Evolutionary conservation across 2,329 filamentous ascomycete genomes (phyloP).

Genomic region (Ophiocordyceps camponoti-floridani): DNA sequence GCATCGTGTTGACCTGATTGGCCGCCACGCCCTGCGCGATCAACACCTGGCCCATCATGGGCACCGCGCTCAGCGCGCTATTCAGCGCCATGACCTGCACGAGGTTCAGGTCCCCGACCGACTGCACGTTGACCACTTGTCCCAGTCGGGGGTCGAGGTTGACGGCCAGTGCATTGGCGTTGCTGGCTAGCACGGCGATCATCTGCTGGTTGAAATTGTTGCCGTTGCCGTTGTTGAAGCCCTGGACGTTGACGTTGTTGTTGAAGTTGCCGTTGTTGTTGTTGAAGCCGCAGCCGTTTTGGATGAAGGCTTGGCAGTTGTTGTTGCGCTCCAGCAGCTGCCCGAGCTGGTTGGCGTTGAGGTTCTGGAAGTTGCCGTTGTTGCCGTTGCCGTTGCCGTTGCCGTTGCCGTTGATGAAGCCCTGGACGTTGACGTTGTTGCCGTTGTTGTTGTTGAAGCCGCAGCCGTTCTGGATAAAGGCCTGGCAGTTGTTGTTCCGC

Average conservation of each 20-base stretch:
- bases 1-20: not conserved
- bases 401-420: constrained; percentile 4
- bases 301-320: not conserved
- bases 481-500: not conserved
- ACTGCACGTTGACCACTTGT: constrained; percentile 3
- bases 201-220: constrained; percentile 1
- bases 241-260: no score
- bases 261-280: no score
- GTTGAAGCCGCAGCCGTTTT: no score
- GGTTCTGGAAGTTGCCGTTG: not conserved
- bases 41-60: not conserved
- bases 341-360: constrained; percentile 3
- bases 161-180: constrained; percentile 8
- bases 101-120: constrained; percentile 9
- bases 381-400: constrained; percentile 2
- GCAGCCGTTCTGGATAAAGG: not conserved
- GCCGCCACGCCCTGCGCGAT: not conserved
- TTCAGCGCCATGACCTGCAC: not conserved
- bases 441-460: constrained; percentile 3
- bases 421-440: constrained; percentile 1
- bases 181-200: constrained; percentile 4
- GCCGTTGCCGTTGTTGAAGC: not conserved
- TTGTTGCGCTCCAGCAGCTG: constrained; percentile 1
- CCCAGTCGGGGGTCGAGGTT: not conserved
- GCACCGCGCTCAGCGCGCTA: not conserved